Evolutionary conservation across 371 early-diverging fungal genomes (phyloP).

Genomic region (Apophysomyces ossiformis): DNA sequence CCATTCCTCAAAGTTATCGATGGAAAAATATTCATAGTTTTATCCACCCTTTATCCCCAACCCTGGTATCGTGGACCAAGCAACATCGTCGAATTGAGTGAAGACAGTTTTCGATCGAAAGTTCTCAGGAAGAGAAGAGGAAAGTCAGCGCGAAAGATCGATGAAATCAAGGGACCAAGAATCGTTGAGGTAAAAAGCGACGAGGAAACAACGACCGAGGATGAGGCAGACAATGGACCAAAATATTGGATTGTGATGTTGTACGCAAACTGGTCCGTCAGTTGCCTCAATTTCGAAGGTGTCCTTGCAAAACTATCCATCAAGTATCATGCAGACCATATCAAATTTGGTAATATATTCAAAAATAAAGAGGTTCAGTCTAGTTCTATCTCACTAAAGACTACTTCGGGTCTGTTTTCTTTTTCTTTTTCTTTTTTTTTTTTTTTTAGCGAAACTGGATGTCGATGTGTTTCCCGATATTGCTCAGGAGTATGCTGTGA

Average conservation of each 20-base stretch:
- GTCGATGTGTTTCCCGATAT: slow-evolving; percentile 48
- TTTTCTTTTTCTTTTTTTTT: neutral
- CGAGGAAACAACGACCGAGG: slow-evolving; percentile 8
- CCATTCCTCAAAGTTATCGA: neutral
- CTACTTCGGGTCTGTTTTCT: neutral
- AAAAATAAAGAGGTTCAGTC: neutral
- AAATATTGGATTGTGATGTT: slow-evolving; percentile 56
- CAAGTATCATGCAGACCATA: slow-evolving; percentile 36
- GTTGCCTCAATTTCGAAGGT: slow-evolving; percentile 57
- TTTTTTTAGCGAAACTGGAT: slow-evolving; percentile 44
- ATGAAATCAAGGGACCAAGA: slow-evolving; percentile 33
- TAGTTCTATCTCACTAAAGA: neutral
- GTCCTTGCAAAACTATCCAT: slow-evolving; percentile 52
- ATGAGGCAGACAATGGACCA: slow-evolving; percentile 14
- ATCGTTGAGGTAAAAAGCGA: slow-evolving; percentile 20
- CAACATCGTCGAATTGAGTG: slow-evolving; percentile 45
- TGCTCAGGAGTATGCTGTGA: slow-evolving; percentile 49
- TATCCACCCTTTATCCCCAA: slow-evolving; percentile 59
- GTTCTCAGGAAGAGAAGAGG: slow-evolving; percentile 18
- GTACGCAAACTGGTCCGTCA: slow-evolving; percentile 56
- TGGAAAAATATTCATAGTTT: slow-evolving; percentile 23
- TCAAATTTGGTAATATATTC: slow-evolving; percentile 42
- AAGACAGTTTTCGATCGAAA: slow-evolving; percentile 28
- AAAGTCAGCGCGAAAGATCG: slow-evolving; percentile 14
- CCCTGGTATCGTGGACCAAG: slow-evolving; percentile 66